Base-by-base conservation (phyloP, 106 monocot species). In the Dendrobium huoshanense region DNA sequence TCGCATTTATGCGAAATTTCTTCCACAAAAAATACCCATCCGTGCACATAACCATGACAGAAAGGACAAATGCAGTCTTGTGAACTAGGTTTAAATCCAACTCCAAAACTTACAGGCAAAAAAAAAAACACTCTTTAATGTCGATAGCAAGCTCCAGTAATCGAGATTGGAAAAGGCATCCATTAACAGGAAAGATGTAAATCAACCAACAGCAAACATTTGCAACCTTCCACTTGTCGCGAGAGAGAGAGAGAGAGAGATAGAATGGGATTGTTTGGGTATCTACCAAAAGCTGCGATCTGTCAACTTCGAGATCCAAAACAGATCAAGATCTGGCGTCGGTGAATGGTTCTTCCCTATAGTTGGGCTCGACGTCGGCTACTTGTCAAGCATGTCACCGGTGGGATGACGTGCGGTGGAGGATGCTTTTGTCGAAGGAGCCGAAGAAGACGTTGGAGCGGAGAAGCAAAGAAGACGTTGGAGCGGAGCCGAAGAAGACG, bases 281-380 rank as follows among this genome's bases (percentile, higher is more conserved):
- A 74, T 24, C 76, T 76, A 76, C 76, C 76, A 48, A 29, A 48
- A 76, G 45, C 48, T 76, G 44, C 25, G 48, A 76, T 22, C 48
- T 74, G 74, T n/a, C 49, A 11, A 5, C 48, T 76, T 27, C 76
- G 0, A 20, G 48, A 24, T 25, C n/a, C 9, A 49, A 76, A 49
- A 16, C 47, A 42, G 47, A n/a, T 76, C 27, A 41, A 41, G 76
- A 74, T 74, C 74, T 29, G 74, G 1, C 19, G 41, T 43, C 43
- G 74, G 43, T 1, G 43, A 4, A 10, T 13, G 43, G 17, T 43
- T 74, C 16, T 42, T 74, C 74, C 43, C 19, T 18, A 41, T 42
- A 70, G 13, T 15, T 19, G 74, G 15, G 7, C 15, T 74, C 27
- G 74, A 4, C 27, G 42, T 19, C 43, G 42, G 72, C 40, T 15